phyloP scores from a whole-genome alignment of 139 green algal genomes.

The Cymbomonas tetramitiformis region DNA sequence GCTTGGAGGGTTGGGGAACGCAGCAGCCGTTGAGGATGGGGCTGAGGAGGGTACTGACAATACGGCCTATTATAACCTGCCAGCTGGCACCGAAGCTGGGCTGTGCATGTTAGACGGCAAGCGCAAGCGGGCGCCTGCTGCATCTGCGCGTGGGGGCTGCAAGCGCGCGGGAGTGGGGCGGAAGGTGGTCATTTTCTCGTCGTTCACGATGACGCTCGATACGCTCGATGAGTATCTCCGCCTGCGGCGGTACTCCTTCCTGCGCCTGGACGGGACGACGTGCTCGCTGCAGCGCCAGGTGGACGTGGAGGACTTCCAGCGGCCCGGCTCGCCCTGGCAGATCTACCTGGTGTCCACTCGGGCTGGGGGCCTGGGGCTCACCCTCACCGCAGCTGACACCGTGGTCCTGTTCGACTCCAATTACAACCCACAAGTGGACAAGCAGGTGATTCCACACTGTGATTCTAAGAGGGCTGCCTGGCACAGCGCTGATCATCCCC shows the following conservation, averaged over 20 bases:
- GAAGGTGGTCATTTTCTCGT: constrained; percentile 38
- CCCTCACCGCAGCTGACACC: constrained; percentile 39
- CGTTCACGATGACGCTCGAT: constrained; percentile 38
- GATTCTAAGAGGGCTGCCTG: background rate
- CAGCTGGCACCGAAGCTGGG: too few relatives aligned
- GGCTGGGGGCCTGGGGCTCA: constrained; percentile 38
- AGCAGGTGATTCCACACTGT: constrained; percentile 29
- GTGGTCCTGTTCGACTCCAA: constrained; percentile 37
- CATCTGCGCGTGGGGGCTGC: too few relatives aligned
- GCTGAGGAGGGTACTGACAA: too few relatives aligned
- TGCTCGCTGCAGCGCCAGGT: constrained; percentile 24
- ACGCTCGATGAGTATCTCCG: constrained; percentile 33
- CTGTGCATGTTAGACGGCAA: too few relatives aligned
- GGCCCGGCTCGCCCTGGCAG: background rate
- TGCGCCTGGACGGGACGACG: constrained; percentile 32
- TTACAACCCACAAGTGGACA: constrained; percentile 44
- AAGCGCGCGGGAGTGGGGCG: too few relatives aligned
- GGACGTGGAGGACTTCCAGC: constrained; percentile 34
- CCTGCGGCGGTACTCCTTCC: constrained; percentile 5
- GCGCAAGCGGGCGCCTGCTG: constrained; percentile 18
- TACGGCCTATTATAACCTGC: too few relatives aligned
- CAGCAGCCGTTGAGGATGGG: too few relatives aligned
- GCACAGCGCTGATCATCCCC: background rate
- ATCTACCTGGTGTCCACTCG: constrained; percentile 33
- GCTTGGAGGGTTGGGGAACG: too few relatives aligned